Base-by-base conservation (phyloP, 1,284 basidiomycete species). In the Tilletia horrida region DNA sequence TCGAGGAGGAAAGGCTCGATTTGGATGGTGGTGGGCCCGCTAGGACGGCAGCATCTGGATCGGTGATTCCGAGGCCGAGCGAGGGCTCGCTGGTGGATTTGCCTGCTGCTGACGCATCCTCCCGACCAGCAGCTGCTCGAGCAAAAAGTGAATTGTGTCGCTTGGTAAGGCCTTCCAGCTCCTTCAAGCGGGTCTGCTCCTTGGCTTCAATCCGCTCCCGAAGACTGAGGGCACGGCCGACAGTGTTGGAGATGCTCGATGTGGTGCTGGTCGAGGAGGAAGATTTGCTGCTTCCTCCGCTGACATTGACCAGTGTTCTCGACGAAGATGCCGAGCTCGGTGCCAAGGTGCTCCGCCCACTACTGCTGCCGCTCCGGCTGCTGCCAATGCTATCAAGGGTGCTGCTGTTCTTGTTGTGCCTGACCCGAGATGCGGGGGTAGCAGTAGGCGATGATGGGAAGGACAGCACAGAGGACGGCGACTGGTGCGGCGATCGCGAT, bases 161-260 rank as follows among this genome's bases (percentile, higher is more conserved):
- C n/a, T 21, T 31, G 3, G 55, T 59, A 1, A 59, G 27, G 8
- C 55, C 55, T 14, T 59, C 27, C 29, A 59, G 21, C 55, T 59
- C 55, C 55, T 35, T 59, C 55, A 59, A 40, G 8, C 55, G 55
- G 11, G 55, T 29, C 13, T 59, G 29, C 35, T 59, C 55, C 55
- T 59, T 59, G 13, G 55, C 55, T 18, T 59, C 29, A n/a, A 59
- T 59, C 55, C 55, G 55, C 27, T 59, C 55, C 16, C 55, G 55
- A 4, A 59, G 31, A 40, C 55, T 59, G 7, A 59, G 27, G 16
- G 55, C 55, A 2, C 55, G 55, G 16, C 45, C 45, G 3, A 23
- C 45, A 14, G 13, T 59, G 27, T 16, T 18, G 11, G 55, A n/a
- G 7, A 7, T 29, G 27, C 27, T 35, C 13, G 29, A 31, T 23